Evolutionary conservation across 768 basidiomycete genomes (phyloP).

Genomic region (Cystobasidium onofrii): DNA sequence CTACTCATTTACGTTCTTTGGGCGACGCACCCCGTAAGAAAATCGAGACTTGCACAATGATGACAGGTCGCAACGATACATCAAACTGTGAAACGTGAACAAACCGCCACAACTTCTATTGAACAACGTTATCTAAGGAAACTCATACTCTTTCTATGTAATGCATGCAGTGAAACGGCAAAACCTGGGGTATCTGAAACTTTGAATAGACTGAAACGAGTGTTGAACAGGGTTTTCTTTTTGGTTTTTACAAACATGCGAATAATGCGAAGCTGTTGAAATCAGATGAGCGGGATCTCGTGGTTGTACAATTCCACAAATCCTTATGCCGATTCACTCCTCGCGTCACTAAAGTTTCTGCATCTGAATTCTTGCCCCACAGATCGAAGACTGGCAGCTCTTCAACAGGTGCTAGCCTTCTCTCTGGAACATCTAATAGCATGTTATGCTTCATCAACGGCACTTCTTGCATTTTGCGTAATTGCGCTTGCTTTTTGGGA

Average conservation of each 20-base stretch:
- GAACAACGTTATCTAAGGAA: neutral
- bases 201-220: neutral
- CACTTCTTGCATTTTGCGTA: slow-evolving; percentile 45
- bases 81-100: too few relatives aligned
- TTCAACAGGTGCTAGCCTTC: slow-evolving; percentile 52
- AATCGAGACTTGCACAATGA: too few relatives aligned
- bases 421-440: slow-evolving; percentile 51
- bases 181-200: neutral
- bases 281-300: neutral
- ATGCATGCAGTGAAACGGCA: too few relatives aligned
- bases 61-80: too few relatives aligned
- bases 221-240: too few relatives aligned
- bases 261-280: slow-evolving; percentile 10
- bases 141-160: neutral
- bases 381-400: slow-evolving; percentile 64
- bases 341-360: neutral
- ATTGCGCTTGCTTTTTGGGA: neutral
- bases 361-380: slow-evolving; percentile 50
- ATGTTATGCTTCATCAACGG: slow-evolving; percentile 56
- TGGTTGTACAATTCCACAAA: neutral
- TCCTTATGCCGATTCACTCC: neutral
- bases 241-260: neutral
- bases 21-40: too few relatives aligned
- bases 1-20: too few relatives aligned
- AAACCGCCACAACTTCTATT: neutral